These are phyloP conservation scores for Brassica incana DNA, from an alignment of 345 rosid species.

Conservation along the genomic window DNA sequence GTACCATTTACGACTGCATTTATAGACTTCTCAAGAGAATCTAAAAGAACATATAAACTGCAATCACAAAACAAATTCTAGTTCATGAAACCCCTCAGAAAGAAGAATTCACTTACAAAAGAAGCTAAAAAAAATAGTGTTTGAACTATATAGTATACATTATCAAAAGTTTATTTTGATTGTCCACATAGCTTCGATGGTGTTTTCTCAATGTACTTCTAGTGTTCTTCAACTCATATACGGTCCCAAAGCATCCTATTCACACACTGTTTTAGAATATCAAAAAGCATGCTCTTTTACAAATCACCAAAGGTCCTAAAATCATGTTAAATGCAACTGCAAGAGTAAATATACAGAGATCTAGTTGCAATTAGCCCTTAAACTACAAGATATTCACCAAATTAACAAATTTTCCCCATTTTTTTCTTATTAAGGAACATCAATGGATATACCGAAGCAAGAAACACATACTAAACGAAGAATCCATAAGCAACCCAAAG, in stretches of 20 bases:
- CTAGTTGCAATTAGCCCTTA: too few relatives aligned
- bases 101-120: too few relatives aligned
- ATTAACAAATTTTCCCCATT: too few relatives aligned
- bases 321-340: neutral
- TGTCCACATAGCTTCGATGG: slow-evolving; percentile 64
- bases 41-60: too few relatives aligned
- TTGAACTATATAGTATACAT: too few relatives aligned
- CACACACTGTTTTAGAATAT: slow-evolving; percentile 6
- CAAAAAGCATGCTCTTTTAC: neutral
- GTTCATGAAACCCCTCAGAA: too few relatives aligned
- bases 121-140: too few relatives aligned
- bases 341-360: neutral
- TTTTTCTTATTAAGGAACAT: too few relatives aligned
- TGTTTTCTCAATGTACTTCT: slow-evolving; percentile 83
- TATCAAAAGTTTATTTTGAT: slow-evolving; percentile 50
- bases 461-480: neutral
- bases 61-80: too few relatives aligned
- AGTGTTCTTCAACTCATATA: slow-evolving; percentile 70
- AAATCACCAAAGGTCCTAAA: neutral
- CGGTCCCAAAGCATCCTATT: slow-evolving; percentile 84
- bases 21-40: too few relatives aligned
- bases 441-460: neutral
- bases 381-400: neutral
- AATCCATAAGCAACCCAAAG: neutral
- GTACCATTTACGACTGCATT: too few relatives aligned